These are phyloP conservation scores for Favolaschia claudopus DNA, from an alignment of 768 basidiomycete species.

Conservation along the genomic window DNA sequence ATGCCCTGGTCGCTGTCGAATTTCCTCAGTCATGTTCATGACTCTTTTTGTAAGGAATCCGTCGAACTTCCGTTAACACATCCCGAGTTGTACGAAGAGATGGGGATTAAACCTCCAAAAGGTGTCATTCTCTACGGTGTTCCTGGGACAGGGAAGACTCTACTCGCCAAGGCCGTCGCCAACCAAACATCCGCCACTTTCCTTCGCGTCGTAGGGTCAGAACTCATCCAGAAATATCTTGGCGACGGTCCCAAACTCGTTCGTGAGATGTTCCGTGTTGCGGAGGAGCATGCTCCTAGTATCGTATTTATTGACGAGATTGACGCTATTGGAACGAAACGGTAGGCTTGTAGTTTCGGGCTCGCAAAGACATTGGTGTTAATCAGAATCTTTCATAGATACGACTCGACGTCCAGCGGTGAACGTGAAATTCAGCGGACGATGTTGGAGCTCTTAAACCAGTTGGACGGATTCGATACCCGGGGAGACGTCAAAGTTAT, in stretches of 20 bases:
- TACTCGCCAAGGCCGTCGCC: conserved; percentile 96
- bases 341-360: conserved; percentile 57
- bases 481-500: conserved; percentile 99
- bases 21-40: neutral
- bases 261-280: conserved; percentile 94
- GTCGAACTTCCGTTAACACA: conserved; percentile 97
- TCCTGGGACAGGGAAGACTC: conserved; percentile 97
- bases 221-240: conserved; percentile 99
- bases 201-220: conserved; percentile 95
- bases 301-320: conserved; percentile 99
- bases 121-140: conserved; percentile 99
- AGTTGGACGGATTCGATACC: conserved; percentile 99
- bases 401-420: conserved; percentile 98
- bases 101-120: conserved; percentile 99
- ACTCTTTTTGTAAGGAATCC: conserved; percentile 73
- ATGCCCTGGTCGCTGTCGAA: conserved; percentile 19
- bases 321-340: conserved; percentile 97
- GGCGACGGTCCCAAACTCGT: conserved; percentile 99
- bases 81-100: conserved; percentile 98
- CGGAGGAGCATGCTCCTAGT: conserved; percentile 97
- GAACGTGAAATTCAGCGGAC: conserved; percentile 99
- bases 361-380: neutral
- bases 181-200: conserved; percentile 99
- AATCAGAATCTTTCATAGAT: conserved; percentile 54
- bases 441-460: conserved; percentile 98